phyloP scores from a whole-genome alignment of 192 early-diverging fungal genomes.

The Coemansia sp. region DNA sequence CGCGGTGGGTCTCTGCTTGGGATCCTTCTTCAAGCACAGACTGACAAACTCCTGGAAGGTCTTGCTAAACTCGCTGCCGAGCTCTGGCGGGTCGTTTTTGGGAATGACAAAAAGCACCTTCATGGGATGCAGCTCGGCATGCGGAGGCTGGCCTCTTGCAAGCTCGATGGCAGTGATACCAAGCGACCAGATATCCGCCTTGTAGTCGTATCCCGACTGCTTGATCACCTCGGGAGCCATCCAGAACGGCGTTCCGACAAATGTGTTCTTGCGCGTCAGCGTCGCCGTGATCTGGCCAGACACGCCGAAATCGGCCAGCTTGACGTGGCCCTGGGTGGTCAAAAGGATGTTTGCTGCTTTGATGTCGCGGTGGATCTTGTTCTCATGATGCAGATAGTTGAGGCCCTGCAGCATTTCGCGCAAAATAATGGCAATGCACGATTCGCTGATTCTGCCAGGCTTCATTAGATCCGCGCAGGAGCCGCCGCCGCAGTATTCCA shows the following conservation, averaged over 20 bases:
- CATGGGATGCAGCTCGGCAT: conserved; percentile 92
- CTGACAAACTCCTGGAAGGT: conserved; percentile 87
- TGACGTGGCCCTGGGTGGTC: conserved; percentile 75
- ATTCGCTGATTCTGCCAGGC: conserved; percentile 76
- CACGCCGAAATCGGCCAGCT: conserved; percentile 98
- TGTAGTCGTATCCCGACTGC: conserved; percentile 89
- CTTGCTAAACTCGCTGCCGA: conserved; percentile 75
- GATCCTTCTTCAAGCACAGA: conserved; percentile 83
- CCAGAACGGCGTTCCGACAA: conserved; percentile 98
- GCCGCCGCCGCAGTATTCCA: conserved; percentile 95
- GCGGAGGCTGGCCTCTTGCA: conserved; percentile 88
- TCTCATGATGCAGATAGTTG: conserved; percentile 87
- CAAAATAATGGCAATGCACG: conserved; percentile 89
- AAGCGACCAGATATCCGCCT: conserved; percentile 97
- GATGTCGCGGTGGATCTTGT: conserved; percentile 91
- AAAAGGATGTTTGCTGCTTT: conserved; percentile 90
- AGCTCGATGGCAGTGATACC: conserved; percentile 98
- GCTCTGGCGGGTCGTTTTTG: conserved; percentile 78
- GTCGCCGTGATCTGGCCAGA: conserved; percentile 89
- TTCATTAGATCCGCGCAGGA: conserved; percentile 94
- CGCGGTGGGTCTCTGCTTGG: conserved; percentile 80
- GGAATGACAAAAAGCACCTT: conserved; percentile 93
- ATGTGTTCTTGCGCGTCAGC: conserved; percentile 92
- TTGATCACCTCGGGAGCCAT: conserved; percentile 95
- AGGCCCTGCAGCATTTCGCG: conserved; percentile 85